Evolutionary conservation across 2,329 filamentous ascomycete species (phyloP), one percentile per base, ranked within the genome.

Genomic region (Trichoderma sp.): DNA sequence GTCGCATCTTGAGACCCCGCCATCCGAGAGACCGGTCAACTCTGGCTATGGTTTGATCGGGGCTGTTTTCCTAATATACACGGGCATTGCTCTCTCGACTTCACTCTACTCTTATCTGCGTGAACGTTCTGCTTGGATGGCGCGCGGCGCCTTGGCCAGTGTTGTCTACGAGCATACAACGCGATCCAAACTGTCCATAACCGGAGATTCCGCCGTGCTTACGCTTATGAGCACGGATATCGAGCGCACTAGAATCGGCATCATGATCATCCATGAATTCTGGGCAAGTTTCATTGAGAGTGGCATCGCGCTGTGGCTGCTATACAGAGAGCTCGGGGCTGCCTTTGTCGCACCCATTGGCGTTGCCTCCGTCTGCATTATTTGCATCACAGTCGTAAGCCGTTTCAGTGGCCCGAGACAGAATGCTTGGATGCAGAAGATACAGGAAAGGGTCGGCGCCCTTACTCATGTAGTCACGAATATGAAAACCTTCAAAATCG

Each of bases 161-260:
- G 74, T 72, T 3, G 73, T 81, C 2, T 81, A 80, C 56, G 70
- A 69, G 12, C 77, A 80, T 67, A 78, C 77, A 1, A 76, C 74
- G 0, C 70, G 70, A 15, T 70, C 78, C n/a, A 76, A 76, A 7
- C 67, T 78, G 3, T 75, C 75, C 0, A 71, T 74, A 0, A 73
- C 77, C 3, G 77, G 80, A 37, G 77, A 81, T n/a, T 76, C 78
- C 3, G 78, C 80, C 0, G 77, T 81, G 0, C 70, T 84, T 52
- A 84, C 83, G 0, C 74, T 84, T 3, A 84, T 84, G 82, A 82
- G 78, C 66, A 78, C 80, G 4, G 83, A 85, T 57, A 75, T 84
- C 10, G 82, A 84, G 67, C 76, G 79, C 5, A 78, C 84, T 3
- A 72, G 76, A 2, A 53, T 71, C 0, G 82, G 79, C 0, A 73